phyloP scores from a whole-genome alignment of 768 basidiomycete species.

The Nevesoporus exiguus region DNA sequence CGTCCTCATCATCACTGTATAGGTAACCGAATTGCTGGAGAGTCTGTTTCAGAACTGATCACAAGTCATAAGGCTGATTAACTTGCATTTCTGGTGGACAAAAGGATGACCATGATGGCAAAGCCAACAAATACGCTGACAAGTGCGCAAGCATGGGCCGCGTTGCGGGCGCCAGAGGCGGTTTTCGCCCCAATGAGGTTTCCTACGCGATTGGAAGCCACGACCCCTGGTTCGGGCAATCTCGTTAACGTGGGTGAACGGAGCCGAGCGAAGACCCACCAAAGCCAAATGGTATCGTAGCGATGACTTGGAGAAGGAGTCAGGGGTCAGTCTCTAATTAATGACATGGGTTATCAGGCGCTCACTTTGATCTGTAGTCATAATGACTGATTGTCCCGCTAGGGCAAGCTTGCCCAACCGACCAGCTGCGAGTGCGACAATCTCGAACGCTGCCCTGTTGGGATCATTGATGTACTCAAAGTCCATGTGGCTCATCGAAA shows the following conservation, averaged over 20 bases:
- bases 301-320: slow-evolving; percentile 50
- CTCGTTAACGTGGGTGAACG: neutral
- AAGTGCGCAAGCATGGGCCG: slow-evolving; percentile 61
- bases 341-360: neutral
- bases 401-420: slow-evolving; percentile 62
- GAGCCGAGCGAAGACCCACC: slow-evolving; percentile 30
- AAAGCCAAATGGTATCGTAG: slow-evolving; percentile 74
- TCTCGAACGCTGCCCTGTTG: slow-evolving; percentile 74
- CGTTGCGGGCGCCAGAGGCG: slow-evolving; percentile 48
- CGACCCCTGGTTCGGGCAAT: slow-evolving; percentile 44
- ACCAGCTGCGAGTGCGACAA: slow-evolving; percentile 75
- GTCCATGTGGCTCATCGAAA: neutral
- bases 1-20: slow-evolving; percentile 62
- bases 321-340: neutral
- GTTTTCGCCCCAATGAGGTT: slow-evolving; percentile 64
- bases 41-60: neutral
- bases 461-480: neutral
- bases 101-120: slow-evolving; percentile 56
- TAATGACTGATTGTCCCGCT: slow-evolving; percentile 75
- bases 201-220: slow-evolving; percentile 69
- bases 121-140: slow-evolving; percentile 58
- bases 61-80: neutral
- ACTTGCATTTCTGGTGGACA: slow-evolving; percentile 55
- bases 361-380: slow-evolving; percentile 75
- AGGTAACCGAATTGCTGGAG: slow-evolving; percentile 56